A percentile compares a stretch with the other conserved stretches of the same genome.
phyloP scores from a whole-genome alignment of 1,139 yeast genomes.

The Diutina mesorugosa region DNA sequence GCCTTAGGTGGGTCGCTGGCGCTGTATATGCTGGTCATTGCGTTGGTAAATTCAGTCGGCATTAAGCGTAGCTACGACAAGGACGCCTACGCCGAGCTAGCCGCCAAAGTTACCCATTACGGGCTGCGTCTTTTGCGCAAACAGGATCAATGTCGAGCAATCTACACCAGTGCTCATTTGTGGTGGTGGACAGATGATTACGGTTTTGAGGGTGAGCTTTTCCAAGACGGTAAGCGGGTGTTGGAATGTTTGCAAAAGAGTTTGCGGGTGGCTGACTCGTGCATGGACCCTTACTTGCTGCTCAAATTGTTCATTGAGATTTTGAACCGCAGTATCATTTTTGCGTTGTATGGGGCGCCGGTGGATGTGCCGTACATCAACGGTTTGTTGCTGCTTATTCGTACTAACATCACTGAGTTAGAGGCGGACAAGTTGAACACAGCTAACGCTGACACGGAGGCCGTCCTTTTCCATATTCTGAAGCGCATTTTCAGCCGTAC shows the following conservation, averaged over 20 bases:
- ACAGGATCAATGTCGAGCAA: constrained; percentile 90
- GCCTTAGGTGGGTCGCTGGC: constrained; percentile 24
- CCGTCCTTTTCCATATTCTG: constrained; percentile 20
- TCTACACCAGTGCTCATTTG: constrained; percentile 75
- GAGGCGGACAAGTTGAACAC: constrained; percentile 14
- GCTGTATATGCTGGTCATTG: constrained; percentile 24
- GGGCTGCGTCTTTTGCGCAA: constrained; percentile 83
- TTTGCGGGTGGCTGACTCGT: constrained; percentile 81
- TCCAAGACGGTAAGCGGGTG: constrained; percentile 29
- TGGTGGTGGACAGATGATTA: constrained; percentile 60
- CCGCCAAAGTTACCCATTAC: constrained; percentile 75
- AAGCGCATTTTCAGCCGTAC: constrained; percentile 47
- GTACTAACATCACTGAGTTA: constrained; percentile 56
- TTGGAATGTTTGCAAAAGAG: constrained; percentile 47
- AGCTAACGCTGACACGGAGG: constrained; percentile 20
- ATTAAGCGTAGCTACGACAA: constrained; percentile 40
- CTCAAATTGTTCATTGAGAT: constrained; percentile 82
- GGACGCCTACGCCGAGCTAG: constrained; percentile 67
- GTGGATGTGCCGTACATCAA: constrained; percentile 67
- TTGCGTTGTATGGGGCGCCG: constrained; percentile 71
- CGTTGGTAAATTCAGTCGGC: constrained; percentile 52
- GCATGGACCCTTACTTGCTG: constrained; percentile 73
- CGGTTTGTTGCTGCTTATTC: constrained; percentile 76
- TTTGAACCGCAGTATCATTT: constrained; percentile 71
- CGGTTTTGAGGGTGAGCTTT: constrained; percentile 6